Percentiles rank a stretch among this genome's conserved stretches.
Conservation (phyloP, 116 monocot species). For the Dioscorea cayenensis region DNA sequence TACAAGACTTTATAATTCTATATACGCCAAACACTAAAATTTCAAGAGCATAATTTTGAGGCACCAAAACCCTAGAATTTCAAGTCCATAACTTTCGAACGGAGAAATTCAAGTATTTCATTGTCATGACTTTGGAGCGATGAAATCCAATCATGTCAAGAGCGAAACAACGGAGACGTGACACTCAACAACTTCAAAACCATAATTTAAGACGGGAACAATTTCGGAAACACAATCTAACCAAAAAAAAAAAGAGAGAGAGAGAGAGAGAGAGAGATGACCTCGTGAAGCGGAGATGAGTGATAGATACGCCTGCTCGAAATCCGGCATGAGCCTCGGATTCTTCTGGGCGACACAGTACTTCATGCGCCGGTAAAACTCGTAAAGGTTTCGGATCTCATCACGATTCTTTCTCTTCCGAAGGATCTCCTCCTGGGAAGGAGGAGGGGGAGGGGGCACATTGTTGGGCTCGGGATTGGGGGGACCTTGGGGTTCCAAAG, state of each 20-base stretch:
- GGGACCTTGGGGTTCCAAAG: not conserved
- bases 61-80: not conserved
- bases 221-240: not conserved
- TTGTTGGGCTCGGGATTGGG: not conserved
- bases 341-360: slow-evolving; percentile 60
- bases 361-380: slow-evolving; percentile 74
- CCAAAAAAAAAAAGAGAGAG: not conserved
- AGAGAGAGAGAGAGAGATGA: slow-evolving; percentile 7
- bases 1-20: no score
- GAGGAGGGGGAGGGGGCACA: slow-evolving; percentile 5
- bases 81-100: not conserved
- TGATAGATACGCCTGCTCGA: slow-evolving; percentile 87
- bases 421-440: slow-evolving; percentile 57
- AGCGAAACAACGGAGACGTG: not conserved
- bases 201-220: not conserved
- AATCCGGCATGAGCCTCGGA: slow-evolving; percentile 61
- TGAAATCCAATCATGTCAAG: not conserved
- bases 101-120: not conserved
- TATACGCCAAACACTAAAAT: no score
- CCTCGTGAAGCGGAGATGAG: slow-evolving; percentile 92
- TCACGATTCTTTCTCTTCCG: slow-evolving; percentile 60
- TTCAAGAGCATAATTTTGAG: not conserved
- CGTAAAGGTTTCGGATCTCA: slow-evolving; percentile 68
- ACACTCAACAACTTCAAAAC: not conserved
- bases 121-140: not conserved